These are phyloP conservation scores for Aspergillus cristatus DNA, from an alignment of 495 filamentous ascomycete genomes.

Conservation along the genomic window DNA sequence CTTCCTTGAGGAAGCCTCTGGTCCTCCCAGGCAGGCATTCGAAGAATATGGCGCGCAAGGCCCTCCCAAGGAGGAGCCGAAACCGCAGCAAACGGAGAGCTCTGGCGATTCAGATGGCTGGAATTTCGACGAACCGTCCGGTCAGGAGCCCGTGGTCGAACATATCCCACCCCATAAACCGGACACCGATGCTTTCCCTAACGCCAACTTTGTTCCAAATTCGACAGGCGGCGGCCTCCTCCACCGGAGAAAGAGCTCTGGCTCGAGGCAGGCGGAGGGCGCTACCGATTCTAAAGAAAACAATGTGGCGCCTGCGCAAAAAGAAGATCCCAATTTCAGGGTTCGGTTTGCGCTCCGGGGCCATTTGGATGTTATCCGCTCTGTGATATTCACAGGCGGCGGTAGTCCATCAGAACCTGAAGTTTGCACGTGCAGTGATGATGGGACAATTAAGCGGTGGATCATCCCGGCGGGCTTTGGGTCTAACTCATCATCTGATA, in stretches of 20 bases:
- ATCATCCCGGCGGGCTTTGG: conserved; percentile 74
- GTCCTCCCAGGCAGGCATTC: conserved; percentile 47
- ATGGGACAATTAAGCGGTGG: conserved; percentile 93
- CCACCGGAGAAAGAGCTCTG: conserved; percentile 77
- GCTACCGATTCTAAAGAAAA: conserved; percentile 28
- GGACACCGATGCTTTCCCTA: conserved; percentile 78
- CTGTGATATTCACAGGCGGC: conserved; percentile 91
- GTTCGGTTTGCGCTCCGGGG: conserved; percentile 86
- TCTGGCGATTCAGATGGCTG: conserved; percentile 64
- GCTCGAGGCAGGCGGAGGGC: conserved; percentile 50
- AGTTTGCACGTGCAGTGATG: conserved; percentile 92
- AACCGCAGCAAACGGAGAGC: conserved; percentile 20
- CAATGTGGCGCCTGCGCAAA: conserved; percentile 20
- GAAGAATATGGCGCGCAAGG: conserved; percentile 42
- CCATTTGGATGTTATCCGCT: conserved; percentile 86
- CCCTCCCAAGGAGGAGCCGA: conserved; percentile 24
- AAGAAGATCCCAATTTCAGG: conserved; percentile 69
- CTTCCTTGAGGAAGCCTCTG: conserved; percentile 44
- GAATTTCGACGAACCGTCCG: conserved; percentile 74
- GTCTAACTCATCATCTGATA: conserved; percentile 51
- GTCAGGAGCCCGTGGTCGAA: conserved; percentile 34
- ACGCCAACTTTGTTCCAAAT: conserved; percentile 67
- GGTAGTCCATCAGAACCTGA: conserved; percentile 92
- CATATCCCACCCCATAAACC: conserved; percentile 53
- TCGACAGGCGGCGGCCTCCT: conserved; percentile 54